phyloP scores from a whole-genome alignment of 2,329 filamentous ascomycete genomes.

The Gliomastix tumulicola region DNA sequence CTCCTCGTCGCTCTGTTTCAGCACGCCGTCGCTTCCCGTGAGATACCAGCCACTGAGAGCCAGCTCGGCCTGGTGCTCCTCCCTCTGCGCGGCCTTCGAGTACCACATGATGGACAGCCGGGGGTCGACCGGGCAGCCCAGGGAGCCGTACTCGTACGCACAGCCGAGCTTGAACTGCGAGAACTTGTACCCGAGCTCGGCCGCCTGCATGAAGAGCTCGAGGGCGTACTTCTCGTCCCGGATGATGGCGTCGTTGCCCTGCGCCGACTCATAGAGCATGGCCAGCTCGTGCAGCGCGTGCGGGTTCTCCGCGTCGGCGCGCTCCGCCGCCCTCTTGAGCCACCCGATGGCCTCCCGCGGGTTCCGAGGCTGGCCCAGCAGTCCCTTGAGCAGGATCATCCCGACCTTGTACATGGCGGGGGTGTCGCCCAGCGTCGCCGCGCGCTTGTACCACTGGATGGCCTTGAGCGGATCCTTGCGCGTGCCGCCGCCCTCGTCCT shows the following conservation, averaged over 20 bases:
- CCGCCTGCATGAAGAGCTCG: constrained; percentile 78
- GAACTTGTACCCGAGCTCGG: constrained; percentile 88
- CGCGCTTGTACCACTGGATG: constrained; percentile 96
- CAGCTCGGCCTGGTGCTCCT: constrained; percentile 88
- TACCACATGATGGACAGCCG: constrained; percentile 91
- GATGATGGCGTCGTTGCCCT: constrained; percentile 64
- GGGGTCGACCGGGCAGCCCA: constrained; percentile 78
- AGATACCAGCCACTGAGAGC: constrained; percentile 89
- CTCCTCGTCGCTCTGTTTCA: constrained; percentile 90
- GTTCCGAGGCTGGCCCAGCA: constrained; percentile 81
- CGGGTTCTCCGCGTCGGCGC: constrained; percentile 82
- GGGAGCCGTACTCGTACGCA: constrained; percentile 80
- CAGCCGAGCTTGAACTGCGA: constrained; percentile 86
- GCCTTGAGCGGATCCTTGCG: constrained; percentile 87
- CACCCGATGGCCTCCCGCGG: constrained; percentile 81
- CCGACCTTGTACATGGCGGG: constrained; percentile 98
- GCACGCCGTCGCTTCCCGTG: constrained; percentile 79
- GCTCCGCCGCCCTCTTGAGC: constrained; percentile 88
- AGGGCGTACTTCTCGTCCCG: constrained; percentile 77
- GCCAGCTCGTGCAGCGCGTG: constrained; percentile 90
- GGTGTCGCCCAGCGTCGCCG: constrained; percentile 81
- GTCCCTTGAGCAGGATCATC: constrained; percentile 88
- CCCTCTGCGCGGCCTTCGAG: constrained; percentile 80
- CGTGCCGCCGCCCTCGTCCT: constrained; percentile 90
- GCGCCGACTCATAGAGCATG: constrained; percentile 56